Percentiles rank a stretch among this genome's conserved stretches.
These are phyloP conservation scores for Ceratocystis diversiconidia DNA, from an alignment of 2,329 filamentous ascomycete species.

Conservation along the genomic window DNA sequence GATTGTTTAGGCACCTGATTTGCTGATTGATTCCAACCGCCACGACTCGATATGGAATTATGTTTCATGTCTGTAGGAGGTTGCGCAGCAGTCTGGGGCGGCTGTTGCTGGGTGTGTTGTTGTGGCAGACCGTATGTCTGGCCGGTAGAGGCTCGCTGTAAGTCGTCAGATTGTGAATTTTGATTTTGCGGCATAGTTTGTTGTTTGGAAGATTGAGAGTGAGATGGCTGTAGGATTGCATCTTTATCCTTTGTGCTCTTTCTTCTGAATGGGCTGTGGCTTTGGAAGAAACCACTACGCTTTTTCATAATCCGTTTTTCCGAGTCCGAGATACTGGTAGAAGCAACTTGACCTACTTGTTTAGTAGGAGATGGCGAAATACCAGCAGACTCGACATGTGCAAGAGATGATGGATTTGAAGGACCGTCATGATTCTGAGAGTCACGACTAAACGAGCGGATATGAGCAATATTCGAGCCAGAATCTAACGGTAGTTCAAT, in stretches of 20 bases:
- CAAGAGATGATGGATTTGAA: conserved; percentile 77
- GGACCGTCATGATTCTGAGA: conserved; percentile 70
- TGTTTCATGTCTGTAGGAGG: conserved; percentile 24
- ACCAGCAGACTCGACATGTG: conserved; percentile 66
- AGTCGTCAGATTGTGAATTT: conserved; percentile 6
- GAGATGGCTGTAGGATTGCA: conserved; percentile 12
- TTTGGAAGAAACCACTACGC: conserved; percentile 82
- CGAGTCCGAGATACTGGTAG: conserved; percentile 45
- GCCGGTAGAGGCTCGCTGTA: conserved; percentile 7
- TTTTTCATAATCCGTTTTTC: conserved; percentile 56
- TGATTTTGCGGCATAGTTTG: neutral
- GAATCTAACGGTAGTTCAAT: conserved; percentile 48
- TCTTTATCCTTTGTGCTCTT: conserved; percentile 66
- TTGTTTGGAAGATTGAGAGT: conserved; percentile 5
- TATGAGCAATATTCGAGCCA: conserved; percentile 38
- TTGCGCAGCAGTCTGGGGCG: neutral
- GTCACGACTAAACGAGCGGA: conserved; percentile 68
- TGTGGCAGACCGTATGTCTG: neutral
- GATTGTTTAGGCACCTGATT: conserved; percentile 20
- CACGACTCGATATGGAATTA: conserved; percentile 32
- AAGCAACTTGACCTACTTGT: conserved; percentile 31
- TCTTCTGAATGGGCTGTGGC: conserved; percentile 79
- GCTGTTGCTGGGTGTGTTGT: conserved; percentile 4
- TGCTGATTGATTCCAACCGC: conserved; percentile 39
- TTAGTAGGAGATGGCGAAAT: conserved; percentile 63